These are phyloP conservation scores for Perkinsus olseni DNA, from an alignment of 169 alveolate genomes.

Conservation along the genomic window DNA sequence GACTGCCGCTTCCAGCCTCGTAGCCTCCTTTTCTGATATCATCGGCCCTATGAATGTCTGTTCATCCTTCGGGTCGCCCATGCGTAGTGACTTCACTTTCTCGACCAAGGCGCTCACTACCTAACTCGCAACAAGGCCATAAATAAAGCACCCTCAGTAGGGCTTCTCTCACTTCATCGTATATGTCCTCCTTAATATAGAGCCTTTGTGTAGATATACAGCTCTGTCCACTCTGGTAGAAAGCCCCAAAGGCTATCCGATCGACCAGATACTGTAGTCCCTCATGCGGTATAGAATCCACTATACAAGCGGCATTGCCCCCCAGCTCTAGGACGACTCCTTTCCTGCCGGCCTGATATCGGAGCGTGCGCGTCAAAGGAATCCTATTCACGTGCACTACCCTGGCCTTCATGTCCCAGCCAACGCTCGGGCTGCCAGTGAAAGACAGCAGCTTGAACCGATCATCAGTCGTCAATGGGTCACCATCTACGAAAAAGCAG, in stretches of 20 bases:
- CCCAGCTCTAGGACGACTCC: neutral
- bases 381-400: neutral
- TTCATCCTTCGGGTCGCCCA: conserved; percentile 5
- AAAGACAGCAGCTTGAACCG: conserved; percentile 1
- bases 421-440: conserved; percentile 1
- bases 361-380: neutral
- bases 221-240: conserved; percentile 4
- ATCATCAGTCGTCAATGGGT: neutral
- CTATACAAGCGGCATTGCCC: neutral
- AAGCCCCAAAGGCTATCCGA: conserved; percentile 5
- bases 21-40: neutral
- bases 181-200: neutral
- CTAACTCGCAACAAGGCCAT: neutral
- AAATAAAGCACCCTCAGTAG: neutral
- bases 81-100: neutral
- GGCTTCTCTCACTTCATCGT: neutral
- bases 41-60: neutral
- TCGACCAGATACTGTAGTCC: neutral
- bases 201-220: neutral
- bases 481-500: neutral
- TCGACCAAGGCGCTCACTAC: neutral
- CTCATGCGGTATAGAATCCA: neutral
- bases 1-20: neutral
- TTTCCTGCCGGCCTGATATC: neutral
- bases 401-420: conserved; percentile 1